These are phyloP conservation scores for Alternaria triticimaculans DNA, from an alignment of 2,329 filamentous ascomycete species.

Conservation along the genomic window DNA sequence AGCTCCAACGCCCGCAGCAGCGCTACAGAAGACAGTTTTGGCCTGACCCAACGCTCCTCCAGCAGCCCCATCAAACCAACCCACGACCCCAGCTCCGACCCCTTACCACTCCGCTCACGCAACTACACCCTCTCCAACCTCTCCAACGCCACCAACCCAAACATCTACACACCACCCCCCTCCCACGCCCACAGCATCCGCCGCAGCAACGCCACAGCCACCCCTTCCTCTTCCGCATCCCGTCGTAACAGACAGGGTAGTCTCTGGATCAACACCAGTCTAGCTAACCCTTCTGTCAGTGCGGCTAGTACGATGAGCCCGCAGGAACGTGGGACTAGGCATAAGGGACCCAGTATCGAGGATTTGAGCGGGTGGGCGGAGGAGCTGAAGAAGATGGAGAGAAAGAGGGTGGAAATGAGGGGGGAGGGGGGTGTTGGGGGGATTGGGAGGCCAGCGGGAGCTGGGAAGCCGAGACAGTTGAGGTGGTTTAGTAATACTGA, in stretches of 20 bases:
- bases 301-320: background rate
- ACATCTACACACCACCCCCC: background rate
- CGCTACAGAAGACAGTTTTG: rapidly evolving
- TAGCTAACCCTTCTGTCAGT: background rate
- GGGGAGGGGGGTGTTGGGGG: background rate
- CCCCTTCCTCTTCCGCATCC: background rate
- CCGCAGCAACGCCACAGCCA: background rate
- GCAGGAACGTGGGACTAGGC: background rate
- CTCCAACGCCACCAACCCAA: background rate
- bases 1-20: background rate
- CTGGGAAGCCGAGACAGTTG: background rate
- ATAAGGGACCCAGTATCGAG: slow-evolving; percentile 5
- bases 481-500: background rate
- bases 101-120: background rate
- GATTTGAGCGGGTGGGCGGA: slow-evolving; percentile 13
- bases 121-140: background rate
- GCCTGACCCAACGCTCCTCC: background rate
- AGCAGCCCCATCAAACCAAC: background rate
- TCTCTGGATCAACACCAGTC: background rate
- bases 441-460: background rate
- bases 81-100: background rate
- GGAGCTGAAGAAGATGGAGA: slow-evolving; percentile 15
- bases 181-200: background rate
- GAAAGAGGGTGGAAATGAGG: background rate
- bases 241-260: background rate